Evolutionary conservation across 2,329 filamentous ascomycete genomes (phyloP), one percentile per base, ranked within the genome.

Genomic region (Juglanconis juglandina): DNA sequence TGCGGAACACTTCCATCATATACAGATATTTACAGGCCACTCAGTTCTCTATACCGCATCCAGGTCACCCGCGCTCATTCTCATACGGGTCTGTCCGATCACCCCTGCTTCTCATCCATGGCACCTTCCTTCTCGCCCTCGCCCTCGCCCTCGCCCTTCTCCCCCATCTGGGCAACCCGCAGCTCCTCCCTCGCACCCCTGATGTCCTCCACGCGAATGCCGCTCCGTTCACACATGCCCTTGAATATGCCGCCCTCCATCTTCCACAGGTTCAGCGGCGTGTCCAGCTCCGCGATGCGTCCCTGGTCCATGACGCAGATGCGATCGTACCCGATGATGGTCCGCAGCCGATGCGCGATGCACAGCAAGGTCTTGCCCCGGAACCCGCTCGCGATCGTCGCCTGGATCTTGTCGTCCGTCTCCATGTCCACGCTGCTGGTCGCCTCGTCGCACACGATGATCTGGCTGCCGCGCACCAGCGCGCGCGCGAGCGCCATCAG

Each of bases 281-380:
- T 82, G 69, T 90, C 95, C 64, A 98, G 79, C 81, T 98, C 93
- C 0, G 90, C 91, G 69, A 99, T 97, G 14, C 77, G 76, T 0
- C 95, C 95, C 49, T 87, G 82, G 68, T 98, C 94, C 93, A 99
- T 96, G 67, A 99, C 95, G 69, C 92, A 94, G 71, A 99, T 96
- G 51, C 94, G 87, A 74, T 99, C 94, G 74, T 98, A 98, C 34
- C 88, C 87, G 64, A 98, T 89, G 64, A 99, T 96, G 1, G 95
- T 98, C 70, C 91, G 89, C 68, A 98, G 79, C 5, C 94, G 84
- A 75, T 98, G 94, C 5, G 94, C 94, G 72, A 98, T 97, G 75
- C 92, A 96, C 30, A 98, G 79, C 51, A 98, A 76, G 2, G 94
- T 97, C 79, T 90, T 91, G 61, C 92, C 93, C 57, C 84, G 82